Percentiles rank a stretch among this genome's conserved stretches.
These are phyloP conservation scores for Trypanosoma theileri DNA, from an alignment of 208 protist species.

Conservation along the genomic window DNA sequence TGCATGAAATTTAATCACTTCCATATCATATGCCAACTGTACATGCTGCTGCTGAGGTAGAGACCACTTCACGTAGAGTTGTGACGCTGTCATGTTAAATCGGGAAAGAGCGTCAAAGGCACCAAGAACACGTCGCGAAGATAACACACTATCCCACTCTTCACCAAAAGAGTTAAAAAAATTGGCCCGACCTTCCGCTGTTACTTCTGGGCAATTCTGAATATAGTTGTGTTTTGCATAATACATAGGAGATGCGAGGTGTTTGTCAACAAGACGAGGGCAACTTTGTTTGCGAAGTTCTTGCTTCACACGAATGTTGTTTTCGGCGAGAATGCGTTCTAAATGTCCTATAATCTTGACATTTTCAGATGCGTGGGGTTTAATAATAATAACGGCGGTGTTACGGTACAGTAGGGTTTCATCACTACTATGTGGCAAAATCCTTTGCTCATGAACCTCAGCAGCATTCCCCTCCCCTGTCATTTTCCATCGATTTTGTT, in stretches of 20 bases:
- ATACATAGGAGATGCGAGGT: slow-evolving; percentile 30
- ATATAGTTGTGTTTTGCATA: slow-evolving; percentile 25
- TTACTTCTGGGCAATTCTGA: slow-evolving; percentile 24
- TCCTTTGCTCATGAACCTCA: too few species aligned
- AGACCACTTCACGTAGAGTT: slow-evolving; percentile 42
- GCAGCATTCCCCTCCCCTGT: too few species aligned
- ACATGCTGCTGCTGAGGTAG: slow-evolving; percentile 25
- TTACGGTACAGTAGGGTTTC: slow-evolving; percentile 37
- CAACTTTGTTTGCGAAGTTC: slow-evolving; percentile 22
- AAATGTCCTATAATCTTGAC: slow-evolving; percentile 26
- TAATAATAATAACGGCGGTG: slow-evolving; percentile 52
- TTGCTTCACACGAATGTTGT: slow-evolving; percentile 34
- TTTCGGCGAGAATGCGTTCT: slow-evolving; percentile 22
- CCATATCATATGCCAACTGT: slow-evolving; percentile 33
- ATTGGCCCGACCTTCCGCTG: slow-evolving; percentile 10
- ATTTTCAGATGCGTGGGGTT: slow-evolving; percentile 40
- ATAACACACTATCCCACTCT: slow-evolving; percentile 25
- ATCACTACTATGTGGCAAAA: background rate
- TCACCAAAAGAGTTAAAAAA: slow-evolving; percentile 36
- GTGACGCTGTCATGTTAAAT: slow-evolving; percentile 33
- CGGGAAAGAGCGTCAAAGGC: slow-evolving; percentile 31
- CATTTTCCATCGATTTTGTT: background rate
- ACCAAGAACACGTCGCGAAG: slow-evolving; percentile 40
- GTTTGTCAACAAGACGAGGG: slow-evolving; percentile 30
- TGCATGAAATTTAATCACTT: slow-evolving; percentile 30